Base-by-base conservation (phyloP, 371 early-diverging fungal genomes). In the Saksenaea vasiformis region DNA sequence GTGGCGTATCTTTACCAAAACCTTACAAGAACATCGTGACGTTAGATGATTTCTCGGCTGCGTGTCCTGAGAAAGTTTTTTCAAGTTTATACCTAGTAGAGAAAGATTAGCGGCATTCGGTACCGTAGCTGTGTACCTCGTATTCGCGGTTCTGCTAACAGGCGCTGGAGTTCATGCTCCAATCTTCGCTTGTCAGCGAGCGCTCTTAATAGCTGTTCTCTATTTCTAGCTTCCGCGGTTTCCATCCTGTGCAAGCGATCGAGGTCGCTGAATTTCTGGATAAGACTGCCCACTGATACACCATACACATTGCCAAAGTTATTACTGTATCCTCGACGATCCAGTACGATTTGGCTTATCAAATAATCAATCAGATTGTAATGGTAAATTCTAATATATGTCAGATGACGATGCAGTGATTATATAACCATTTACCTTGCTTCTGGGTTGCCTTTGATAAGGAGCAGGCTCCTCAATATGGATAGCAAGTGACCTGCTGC, bases 281-380 rank as follows among this genome's bases (percentile, higher is more conserved):
- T 79, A 37, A 91, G 74, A 19, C 54, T 60, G 35, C 61, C 66
- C 10, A 60, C 66, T 69, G 73, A 68, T n/a, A 58, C 58, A 38
- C 64, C 61, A 38, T 55, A 64, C 1, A 39, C 19, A 0, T 59
- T 36, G 3, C 74, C 68, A 58, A 77, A 86, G 34, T 80, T 81
- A 53, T 84, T 83, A 0, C 85, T 26, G 22, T 85, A 72, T 8
- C 82, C 85, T 34, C 84, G 81, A 15, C 88, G 75, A 54, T 92
- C 89, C 58, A 91, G 76, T 14, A 91, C 89, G 11, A 92, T 82
- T 53, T 91, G 87, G 4, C 85, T 82, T n/a, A 90, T 75, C n/a
- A 90, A 71, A 28, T 81, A 68, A 67, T 87, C 87, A 47, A 91
- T 82, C 36, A 91, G 64, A 59, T 88, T 90, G 59, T 84, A 83